Conservation (phyloP, 805 yeast genomes). For the Lachancea quebecensis region DNA sequence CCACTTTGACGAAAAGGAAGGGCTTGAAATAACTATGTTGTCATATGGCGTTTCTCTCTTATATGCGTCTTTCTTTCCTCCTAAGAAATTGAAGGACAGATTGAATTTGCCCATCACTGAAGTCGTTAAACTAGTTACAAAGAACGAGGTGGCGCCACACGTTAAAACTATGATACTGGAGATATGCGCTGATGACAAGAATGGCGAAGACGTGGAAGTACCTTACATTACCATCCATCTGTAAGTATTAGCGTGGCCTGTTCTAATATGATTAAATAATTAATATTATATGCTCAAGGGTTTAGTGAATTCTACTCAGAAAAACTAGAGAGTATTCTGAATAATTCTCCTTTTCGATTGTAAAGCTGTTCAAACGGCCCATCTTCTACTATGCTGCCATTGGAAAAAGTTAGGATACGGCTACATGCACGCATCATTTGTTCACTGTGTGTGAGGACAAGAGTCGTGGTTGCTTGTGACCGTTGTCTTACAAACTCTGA, state of each 20-base stretch:
- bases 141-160: conserved; percentile 70
- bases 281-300: not conserved
- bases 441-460: conserved; percentile 69
- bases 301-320: not conserved
- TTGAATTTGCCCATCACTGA: conserved; percentile 59
- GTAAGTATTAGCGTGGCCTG: conserved; percentile 12
- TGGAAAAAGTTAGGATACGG: conserved; percentile 39
- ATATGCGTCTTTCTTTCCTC: conserved; percentile 91
- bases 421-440: conserved; percentile 59
- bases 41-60: conserved; percentile 84
- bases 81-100: conserved; percentile 80
- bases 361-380: conserved; percentile 35
- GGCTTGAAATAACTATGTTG: conserved; percentile 82
- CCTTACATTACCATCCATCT: conserved; percentile 73
- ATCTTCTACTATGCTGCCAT: conserved; percentile 43
- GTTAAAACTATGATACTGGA: conserved; percentile 77
- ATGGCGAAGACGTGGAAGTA: conserved; percentile 93
- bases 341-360: conserved; percentile 25
- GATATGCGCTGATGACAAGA: conserved; percentile 83
- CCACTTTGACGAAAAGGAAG: conserved; percentile 73
- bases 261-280: not conserved
- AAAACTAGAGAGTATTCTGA: conserved; percentile 17
- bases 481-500: conserved; percentile 39
- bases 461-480: conserved; percentile 38
- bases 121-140: conserved; percentile 76